A percentile compares a stretch with the other conserved stretches of the same genome.
Conservation (phyloP, 2,329 filamentous ascomycete species). For the Colletotrichum shisoi region DNA sequence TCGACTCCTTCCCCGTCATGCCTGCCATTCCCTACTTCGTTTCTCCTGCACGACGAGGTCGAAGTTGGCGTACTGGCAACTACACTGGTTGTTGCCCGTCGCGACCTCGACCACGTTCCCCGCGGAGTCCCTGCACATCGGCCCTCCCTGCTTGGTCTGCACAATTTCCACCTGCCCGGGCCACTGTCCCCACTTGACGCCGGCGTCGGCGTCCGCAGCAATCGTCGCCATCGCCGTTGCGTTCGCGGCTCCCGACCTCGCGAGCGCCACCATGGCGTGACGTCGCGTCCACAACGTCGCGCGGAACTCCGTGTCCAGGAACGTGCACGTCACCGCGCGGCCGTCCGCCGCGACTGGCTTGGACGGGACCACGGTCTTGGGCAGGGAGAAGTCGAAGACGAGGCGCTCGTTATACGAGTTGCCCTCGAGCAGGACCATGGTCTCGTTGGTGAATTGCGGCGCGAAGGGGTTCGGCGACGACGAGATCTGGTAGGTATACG, state of each 20-base stretch:
- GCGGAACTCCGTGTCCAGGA: conserved; percentile 62
- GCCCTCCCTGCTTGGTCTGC: conserved; percentile 60
- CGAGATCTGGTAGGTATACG: conserved; percentile 60
- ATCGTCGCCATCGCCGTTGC: conserved; percentile 29
- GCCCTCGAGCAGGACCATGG: conserved; percentile 58
- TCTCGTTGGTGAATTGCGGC: conserved; percentile 62
- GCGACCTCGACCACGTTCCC: conserved; percentile 52
- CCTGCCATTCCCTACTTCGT: neutral
- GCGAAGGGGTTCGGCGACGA: conserved; percentile 64
- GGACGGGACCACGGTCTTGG: conserved; percentile 62
- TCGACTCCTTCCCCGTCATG: neutral
- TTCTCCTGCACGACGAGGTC: conserved; percentile 33
- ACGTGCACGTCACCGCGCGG: conserved; percentile 64
- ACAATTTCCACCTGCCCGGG: conserved; percentile 65
- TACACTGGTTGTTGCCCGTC: conserved; percentile 49
- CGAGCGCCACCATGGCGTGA: conserved; percentile 36
- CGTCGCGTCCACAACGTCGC: conserved; percentile 67
- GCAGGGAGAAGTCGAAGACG: conserved; percentile 62
- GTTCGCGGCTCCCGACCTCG: conserved; percentile 32
- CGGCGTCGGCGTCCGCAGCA: conserved; percentile 40
- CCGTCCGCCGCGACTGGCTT: conserved; percentile 53
- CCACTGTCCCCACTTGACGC: conserved; percentile 56
- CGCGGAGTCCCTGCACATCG: conserved; percentile 59
- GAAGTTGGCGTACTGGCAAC: conserved; percentile 52
- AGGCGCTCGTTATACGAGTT: conserved; percentile 63